Evolutionary conservation across 2,329 filamentous ascomycete genomes (phyloP), one percentile per base, ranked within the genome.

Genomic region (Epichloe sibirici): DNA sequence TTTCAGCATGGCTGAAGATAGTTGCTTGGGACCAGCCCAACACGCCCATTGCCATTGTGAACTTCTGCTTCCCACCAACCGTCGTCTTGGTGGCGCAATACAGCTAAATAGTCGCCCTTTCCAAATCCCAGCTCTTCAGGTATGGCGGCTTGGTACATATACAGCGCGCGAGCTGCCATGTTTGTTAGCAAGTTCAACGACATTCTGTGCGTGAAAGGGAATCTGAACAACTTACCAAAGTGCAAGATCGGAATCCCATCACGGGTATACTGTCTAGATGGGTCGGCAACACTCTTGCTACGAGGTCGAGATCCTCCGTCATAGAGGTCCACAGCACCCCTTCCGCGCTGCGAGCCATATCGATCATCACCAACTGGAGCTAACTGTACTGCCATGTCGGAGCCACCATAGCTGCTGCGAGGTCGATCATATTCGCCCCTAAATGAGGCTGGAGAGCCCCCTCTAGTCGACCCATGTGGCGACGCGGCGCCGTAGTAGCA

Each of bases 11-110:
- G 69, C 66, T 82, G 77, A 55, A 85, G 72, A 61, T 85, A 85
- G 64, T 85, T 85, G 67, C 82, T 85, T 57, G 82, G 82, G 58
- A 85, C 81, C 63, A 85, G 72, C 55, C 82, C 82, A 53, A 76
- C 65, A 48, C 70, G 75, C 48, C 77, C 81, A 57, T 75, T 78
- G 57, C 77, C 76, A 25, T 84, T 83, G 45, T 90, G 87, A 42
- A 96, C 81, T 68, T 96, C 91, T 12, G 94, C 94, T 72, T 98
- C 93, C 93, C 94, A 98, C 93, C 93, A 98, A 21, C 93, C 93
- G 65, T 98, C 93, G 66, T 98, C 93, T 70, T 98, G 93, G 62
- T 95, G 82, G 55, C 90, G 79, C 46, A 96, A 74, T 13, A 98
- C 83, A 2, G 91, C 89, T 13, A 98, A 75, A 54, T 91, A 82